phyloP scores from a whole-genome alignment of 2,329 filamentous ascomycete species.

The Lachnellula arida region DNA sequence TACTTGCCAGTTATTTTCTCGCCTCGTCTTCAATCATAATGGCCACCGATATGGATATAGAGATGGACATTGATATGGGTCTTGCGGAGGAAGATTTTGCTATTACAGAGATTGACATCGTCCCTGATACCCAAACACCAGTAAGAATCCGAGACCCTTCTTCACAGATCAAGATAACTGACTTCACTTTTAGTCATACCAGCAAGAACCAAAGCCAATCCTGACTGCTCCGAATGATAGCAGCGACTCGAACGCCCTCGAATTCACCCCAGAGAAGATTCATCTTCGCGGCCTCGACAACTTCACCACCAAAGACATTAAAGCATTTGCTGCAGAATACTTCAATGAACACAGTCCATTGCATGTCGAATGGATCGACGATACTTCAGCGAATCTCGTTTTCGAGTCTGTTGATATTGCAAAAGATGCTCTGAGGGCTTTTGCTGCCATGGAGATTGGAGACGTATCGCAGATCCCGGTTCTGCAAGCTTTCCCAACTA shows the following conservation, averaged over 20 bases:
- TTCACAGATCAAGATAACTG: constrained; percentile 6
- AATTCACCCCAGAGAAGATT: constrained; percentile 26
- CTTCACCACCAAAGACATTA: constrained; percentile 75
- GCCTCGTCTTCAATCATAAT: constrained; percentile 14
- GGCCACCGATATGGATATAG: constrained; percentile 59
- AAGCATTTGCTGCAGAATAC: constrained; percentile 66
- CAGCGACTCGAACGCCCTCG: constrained; percentile 19
- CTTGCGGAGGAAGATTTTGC: constrained; percentile 38
- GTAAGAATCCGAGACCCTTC: constrained; percentile 2
- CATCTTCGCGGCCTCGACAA: constrained; percentile 80
- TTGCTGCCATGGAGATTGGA: constrained; percentile 45
- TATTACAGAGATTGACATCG: constrained; percentile 19
- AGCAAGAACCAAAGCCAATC: constrained; percentile 17
- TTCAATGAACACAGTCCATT: constrained; percentile 51
- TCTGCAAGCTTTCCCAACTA: constrained; percentile 64
- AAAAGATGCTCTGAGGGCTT: constrained; percentile 49
- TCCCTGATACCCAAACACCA: constrained; percentile 10
- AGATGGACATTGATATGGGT: constrained; percentile 68
- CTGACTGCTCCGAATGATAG: constrained; percentile 24
- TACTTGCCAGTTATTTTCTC: background rate
- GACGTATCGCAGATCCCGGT: constrained; percentile 52
- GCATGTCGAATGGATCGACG: constrained; percentile 90
- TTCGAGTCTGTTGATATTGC: constrained; percentile 56
- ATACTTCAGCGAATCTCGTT: constrained; percentile 81
- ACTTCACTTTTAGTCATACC: constrained; percentile 13